Evolutionary conservation across 179 eudicot species (phyloP).

Genomic region (Vitellaria paradoxa): DNA sequence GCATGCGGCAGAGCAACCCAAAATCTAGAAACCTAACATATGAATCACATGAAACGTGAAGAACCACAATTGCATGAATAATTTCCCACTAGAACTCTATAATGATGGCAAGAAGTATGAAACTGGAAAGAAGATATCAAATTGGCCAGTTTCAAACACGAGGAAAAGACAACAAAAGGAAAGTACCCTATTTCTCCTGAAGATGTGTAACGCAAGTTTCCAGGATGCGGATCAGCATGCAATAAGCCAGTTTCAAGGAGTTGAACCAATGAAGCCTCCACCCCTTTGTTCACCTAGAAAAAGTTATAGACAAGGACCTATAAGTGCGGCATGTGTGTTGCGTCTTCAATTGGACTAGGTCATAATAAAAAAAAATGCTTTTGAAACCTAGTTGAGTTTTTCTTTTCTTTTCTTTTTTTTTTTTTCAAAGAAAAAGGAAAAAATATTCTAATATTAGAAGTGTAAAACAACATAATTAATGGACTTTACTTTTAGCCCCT

Average conservation of each 20-base stretch:
- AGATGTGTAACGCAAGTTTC: slow-evolving; percentile 80
- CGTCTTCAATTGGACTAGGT: neutral
- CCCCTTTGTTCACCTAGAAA: slow-evolving; percentile 85
- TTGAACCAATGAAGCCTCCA: slow-evolving; percentile 84
- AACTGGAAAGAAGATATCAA: neutral
- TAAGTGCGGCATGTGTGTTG: neutral
- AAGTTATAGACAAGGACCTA: slow-evolving; percentile 13
- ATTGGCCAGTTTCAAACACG: neutral
- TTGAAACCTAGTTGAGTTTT: neutral
- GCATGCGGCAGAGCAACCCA: slow-evolving; percentile 92
- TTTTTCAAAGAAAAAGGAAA: too few species aligned
- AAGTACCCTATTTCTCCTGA: slow-evolving; percentile 86
- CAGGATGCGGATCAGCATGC: slow-evolving; percentile 99
- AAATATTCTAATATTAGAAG: neutral
- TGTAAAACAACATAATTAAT: neutral
- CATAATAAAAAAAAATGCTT: neutral
- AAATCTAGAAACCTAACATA: slow-evolving; percentile 82
- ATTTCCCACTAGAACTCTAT: neutral
- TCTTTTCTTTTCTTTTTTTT: too few species aligned
- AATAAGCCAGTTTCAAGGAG: slow-evolving; percentile 92
- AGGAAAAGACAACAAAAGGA: neutral
- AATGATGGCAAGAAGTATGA: neutral
- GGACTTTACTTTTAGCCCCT: neutral
- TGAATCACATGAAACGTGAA: slow-evolving; percentile 16
- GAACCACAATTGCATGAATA: neutral